phyloP scores from a whole-genome alignment of 2,329 filamentous ascomycete genomes.

The Hymenoscyphus scutula region DNA sequence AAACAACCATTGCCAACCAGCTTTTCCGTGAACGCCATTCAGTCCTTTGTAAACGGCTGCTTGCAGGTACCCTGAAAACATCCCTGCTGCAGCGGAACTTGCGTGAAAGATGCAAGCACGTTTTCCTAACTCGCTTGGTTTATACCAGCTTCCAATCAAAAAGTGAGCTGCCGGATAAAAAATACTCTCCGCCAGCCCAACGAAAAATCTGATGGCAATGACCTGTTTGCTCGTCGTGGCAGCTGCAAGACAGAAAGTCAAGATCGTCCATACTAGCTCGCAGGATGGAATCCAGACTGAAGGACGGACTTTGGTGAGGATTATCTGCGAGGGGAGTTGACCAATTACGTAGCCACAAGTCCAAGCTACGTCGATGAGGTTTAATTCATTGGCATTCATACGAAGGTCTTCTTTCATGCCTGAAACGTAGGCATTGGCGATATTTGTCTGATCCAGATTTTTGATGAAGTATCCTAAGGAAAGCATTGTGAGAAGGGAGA shows the following conservation, averaged over 20 bases:
- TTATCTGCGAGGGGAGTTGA: conserved; percentile 40
- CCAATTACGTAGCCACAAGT: conserved; percentile 57
- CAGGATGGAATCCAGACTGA: conserved; percentile 45
- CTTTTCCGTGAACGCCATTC: conserved; percentile 39
- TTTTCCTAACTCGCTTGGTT: conserved; percentile 43
- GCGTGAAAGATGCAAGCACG: conserved; percentile 44
- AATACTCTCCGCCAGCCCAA: conserved; percentile 36
- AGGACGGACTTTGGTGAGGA: conserved; percentile 43
- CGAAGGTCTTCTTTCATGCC: conserved; percentile 50
- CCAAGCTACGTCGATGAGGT: conserved; percentile 43
- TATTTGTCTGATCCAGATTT: conserved; percentile 32
- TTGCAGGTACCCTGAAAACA: conserved; percentile 46
- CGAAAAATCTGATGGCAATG: conserved; percentile 44
- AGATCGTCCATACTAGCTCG: conserved; percentile 39
- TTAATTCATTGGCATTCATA: conserved; percentile 41
- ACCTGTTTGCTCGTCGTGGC: conserved; percentile 37
- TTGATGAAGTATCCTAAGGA: conserved; percentile 35
- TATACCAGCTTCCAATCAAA: conserved; percentile 45
- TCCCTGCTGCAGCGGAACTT: conserved; percentile 39
- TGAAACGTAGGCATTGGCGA: conserved; percentile 42
- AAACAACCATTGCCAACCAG: conserved; percentile 48
- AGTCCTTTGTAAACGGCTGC: conserved; percentile 42
- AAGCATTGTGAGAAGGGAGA: conserved; percentile 30
- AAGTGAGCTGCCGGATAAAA: conserved; percentile 32
- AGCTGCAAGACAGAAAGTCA: conserved; percentile 40